Base-by-base conservation (phyloP, 2,329 filamentous ascomycete genomes). In the Parasarocladium wereldwijsianum region DNA sequence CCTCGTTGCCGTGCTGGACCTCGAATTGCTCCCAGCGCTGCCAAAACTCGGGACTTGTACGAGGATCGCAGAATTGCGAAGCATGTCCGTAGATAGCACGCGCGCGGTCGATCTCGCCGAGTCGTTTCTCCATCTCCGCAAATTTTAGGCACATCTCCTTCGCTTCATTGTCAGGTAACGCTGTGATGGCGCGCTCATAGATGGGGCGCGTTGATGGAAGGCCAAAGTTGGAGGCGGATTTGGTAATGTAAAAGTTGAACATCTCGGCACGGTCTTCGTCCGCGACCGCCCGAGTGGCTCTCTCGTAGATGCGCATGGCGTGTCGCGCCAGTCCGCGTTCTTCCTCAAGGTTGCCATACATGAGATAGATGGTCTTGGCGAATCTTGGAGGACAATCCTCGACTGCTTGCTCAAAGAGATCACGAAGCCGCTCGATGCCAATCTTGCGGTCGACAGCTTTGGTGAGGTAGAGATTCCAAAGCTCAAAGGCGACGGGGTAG, bases 231-330 rank as follows among this genome's bases (percentile, higher is more conserved):
- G 85, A 93, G 2, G 90, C 90, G 1, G 86, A 94, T 52, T 98
- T 96, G 34, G 87, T 96, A 49, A 98, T 94, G 61, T 98, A 98
- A 50, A 96, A 93, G 53, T 93, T 90, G 62, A 94, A 98, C 86
- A 98, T 94, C 45, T 93, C 85, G 36, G 86, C 77, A 31, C 85
- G 70, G 52, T 98, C 87, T 46, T 94, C 87, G 45, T 98, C 90
- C 10, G 83, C 78, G 4, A 98, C 92, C 9, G 87, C 86, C 18
- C 90, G 75, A 5, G 90, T 98, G 6, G 90, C 90, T 34, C 90
- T 79, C 58, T 98, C 92, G 55, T 98, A 98, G 42, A 98, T 98
- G 35, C 90, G 80, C 90, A 98, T 98, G 3, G 92, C 92, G 50
- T 96, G 87, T 29, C 92, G 72, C 8, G 90, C 87, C 11, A 98